phyloP scores from a whole-genome alignment of 2,329 filamentous ascomycete genomes.

The Chaetomium sp. region DNA sequence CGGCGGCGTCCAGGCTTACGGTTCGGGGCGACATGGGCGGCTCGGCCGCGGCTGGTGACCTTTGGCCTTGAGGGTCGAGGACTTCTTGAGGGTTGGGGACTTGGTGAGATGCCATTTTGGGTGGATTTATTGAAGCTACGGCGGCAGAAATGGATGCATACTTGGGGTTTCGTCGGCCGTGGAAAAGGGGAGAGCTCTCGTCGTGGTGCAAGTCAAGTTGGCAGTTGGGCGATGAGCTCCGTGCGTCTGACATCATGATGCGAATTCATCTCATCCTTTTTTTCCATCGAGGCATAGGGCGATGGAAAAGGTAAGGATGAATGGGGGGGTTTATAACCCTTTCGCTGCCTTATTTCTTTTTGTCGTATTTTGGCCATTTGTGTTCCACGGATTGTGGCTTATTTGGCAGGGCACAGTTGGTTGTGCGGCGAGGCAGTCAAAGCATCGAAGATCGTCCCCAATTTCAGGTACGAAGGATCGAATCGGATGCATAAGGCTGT shows the following conservation, averaged over 20 bases:
- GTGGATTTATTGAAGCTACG: not conserved
- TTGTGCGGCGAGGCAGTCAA: no score
- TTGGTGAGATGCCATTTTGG: not conserved
- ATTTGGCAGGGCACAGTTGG: no score
- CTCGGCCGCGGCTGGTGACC: not conserved
- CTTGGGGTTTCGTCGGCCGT: not conserved
- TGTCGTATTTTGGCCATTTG: no score
- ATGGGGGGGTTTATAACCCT: no score
- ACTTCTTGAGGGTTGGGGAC: not conserved
- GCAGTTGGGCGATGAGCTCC: not conserved
- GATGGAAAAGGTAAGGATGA: no score
- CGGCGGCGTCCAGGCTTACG: not conserved
- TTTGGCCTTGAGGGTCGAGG: not conserved
- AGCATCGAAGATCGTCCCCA: no score
- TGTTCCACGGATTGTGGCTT: no score
- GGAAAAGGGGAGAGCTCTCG: slow-evolving; percentile 16
- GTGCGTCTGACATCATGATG: slow-evolving; percentile 1
- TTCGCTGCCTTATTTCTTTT: no score
- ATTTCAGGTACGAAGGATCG: no score
- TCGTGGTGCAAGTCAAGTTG: not conserved
- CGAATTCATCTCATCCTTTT: not conserved
- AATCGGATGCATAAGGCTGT: no score
- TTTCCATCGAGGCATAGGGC: not conserved
- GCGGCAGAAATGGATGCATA: not conserved
- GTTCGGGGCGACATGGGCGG: not conserved